Percentiles rank a stretch among this genome's conserved stretches.
Conservation (phyloP, 768 basidiomycete species). For the Chiua virens region DNA sequence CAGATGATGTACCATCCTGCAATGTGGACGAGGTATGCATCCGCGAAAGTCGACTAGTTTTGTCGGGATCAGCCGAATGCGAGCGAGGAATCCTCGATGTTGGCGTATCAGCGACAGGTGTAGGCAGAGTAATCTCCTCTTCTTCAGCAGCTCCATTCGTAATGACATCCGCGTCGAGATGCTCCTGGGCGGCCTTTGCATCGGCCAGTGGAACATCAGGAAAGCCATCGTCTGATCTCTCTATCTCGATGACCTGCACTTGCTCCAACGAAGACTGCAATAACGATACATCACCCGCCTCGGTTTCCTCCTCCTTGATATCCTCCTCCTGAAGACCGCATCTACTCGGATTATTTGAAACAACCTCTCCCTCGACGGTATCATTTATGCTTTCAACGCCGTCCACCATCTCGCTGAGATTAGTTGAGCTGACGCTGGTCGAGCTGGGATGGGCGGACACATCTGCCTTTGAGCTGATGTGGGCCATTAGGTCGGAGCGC, state of each 20-base stretch:
- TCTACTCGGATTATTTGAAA: conserved; percentile 13
- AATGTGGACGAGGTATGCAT: conserved; percentile 54
- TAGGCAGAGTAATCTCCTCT: conserved; percentile 32
- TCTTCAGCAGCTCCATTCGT: conserved; percentile 26
- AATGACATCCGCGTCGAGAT: conserved; percentile 22
- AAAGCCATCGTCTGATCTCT: conserved; percentile 20
- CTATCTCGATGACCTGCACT: conserved; percentile 19
- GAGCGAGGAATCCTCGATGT: conserved; percentile 65
- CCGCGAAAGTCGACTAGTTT: conserved; percentile 56
- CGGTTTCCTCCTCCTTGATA: conserved; percentile 27
- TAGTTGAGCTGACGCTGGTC: conserved; percentile 26
- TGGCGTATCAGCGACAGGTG: conserved; percentile 40
- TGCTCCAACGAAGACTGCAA: conserved; percentile 6
- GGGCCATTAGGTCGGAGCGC: conserved; percentile 79
- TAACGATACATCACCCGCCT: neutral
- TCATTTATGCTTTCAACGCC: conserved; percentile 31
- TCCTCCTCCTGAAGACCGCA: conserved; percentile 20
- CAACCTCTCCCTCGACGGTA: conserved; percentile 24
- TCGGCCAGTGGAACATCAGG: conserved; percentile 13
- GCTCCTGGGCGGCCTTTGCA: conserved; percentile 6
- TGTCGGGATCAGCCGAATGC: conserved; percentile 79
- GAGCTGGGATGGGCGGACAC: conserved; percentile 22
- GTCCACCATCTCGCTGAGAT: conserved; percentile 34
- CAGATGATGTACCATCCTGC: conserved; percentile 54
- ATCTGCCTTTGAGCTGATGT: conserved; percentile 45